Evolutionary conservation across 2,329 filamentous ascomycete genomes (phyloP).

Genomic region (Teratosphaeria gauchensis): DNA sequence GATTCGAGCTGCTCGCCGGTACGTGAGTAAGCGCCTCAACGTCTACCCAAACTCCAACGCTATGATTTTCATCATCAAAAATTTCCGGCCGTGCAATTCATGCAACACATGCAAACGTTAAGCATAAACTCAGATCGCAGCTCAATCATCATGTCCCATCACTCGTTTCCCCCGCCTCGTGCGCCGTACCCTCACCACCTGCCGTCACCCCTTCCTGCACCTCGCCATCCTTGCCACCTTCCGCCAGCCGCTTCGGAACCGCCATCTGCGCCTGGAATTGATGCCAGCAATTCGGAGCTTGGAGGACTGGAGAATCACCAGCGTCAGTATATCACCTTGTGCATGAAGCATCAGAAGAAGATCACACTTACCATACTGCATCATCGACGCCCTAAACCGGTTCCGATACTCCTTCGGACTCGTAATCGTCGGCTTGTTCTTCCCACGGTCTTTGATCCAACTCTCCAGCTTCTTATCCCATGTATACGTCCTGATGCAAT

Average conservation of each 20-base stretch:
- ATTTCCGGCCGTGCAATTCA: neutral
- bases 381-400: constrained; percentile 93
- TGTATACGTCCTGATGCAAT: constrained; percentile 96
- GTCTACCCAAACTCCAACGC: neutral
- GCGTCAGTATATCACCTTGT: constrained; percentile 33
- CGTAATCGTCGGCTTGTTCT: constrained; percentile 83
- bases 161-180: neutral
- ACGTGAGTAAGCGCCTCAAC: neutral
- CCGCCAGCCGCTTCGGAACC: constrained; percentile 23
- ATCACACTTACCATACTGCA: constrained; percentile 51
- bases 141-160: neutral
- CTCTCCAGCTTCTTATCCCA: constrained; percentile 99
- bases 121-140: neutral
- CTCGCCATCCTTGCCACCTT: constrained; percentile 10
- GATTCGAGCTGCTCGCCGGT: neutral
- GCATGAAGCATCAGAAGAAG: neutral
- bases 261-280: constrained; percentile 43
- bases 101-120: neutral
- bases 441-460: constrained; percentile 97
- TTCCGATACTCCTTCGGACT: constrained; percentile 97
- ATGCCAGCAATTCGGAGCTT: constrained; percentile 68
- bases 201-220: neutral
- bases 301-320: constrained; percentile 17
- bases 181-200: neutral
- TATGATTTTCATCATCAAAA: neutral